Evolutionary conservation across 1,139 yeast species (phyloP), one percentile per base, ranked within the genome.

Genomic region (Pichia sp.): DNA sequence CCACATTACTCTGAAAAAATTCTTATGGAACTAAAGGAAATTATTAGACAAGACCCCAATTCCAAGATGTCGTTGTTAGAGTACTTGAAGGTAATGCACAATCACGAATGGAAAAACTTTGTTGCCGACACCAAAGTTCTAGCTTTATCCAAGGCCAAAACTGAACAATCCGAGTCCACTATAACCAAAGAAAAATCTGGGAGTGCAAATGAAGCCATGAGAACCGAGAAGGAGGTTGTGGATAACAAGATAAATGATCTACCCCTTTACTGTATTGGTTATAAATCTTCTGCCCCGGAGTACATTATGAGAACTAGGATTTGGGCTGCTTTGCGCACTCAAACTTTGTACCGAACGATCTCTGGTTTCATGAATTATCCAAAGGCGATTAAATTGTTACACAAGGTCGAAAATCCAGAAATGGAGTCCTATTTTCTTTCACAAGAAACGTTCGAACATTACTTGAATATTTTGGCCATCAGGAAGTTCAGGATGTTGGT

Each of bases 341-440:
- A 91, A 71, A 91, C 98, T 35, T 72, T 91, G 63, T 91, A 91
- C 71, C 86, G 98, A 71, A 91, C 98, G 48, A 96, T 91, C 42
- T 87, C 97, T 48, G 98, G 98, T 61, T 91, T 91, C 71, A 91
- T 91, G 98, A 91, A 91, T 47, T 91, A 91, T 62, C 93, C 97
- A 21, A 84, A 97, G 25, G 94, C 94, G 0, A 69, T 85, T 15
- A 77, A 75, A 47, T 58, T 83, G 16, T 62, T 85, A 5, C 75
- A 75, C 47, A 63, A 76, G 32, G 71, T 79, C 27, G 95, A 85
- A 54, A 72, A 69, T 44, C 72, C 75, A 2, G 67, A 68, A 22
- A 54, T 66, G 50, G 62, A 65, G 22, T 66, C 60, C 25, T 53
- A 56, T 38, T 64, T 60, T 41, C 59, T 57, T 14, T 58, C 59